These are phyloP conservation scores for Phytomonas serpens DNA, from an alignment of 208 protist species.

Conservation along the genomic window DNA sequence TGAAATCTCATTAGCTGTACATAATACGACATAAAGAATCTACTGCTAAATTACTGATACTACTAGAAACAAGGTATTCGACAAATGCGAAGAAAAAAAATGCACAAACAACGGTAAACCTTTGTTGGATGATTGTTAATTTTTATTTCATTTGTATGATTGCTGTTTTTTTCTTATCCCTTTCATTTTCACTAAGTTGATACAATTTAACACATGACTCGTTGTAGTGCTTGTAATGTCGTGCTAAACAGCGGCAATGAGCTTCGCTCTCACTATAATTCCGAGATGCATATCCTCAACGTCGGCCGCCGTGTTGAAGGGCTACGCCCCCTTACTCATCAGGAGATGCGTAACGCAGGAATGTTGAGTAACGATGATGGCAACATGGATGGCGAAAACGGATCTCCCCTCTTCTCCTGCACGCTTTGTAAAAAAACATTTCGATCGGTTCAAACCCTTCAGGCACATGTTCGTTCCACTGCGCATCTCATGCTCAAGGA, in stretches of 20 bases:
- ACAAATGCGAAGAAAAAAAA: neutral
- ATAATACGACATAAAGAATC: neutral
- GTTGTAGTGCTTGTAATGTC: constrained; percentile 71
- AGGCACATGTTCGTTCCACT: constrained; percentile 85
- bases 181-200: neutral
- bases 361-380: constrained; percentile 19
- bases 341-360: constrained; percentile 33
- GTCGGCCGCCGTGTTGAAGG: constrained; percentile 80
- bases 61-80: neutral
- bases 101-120: neutral
- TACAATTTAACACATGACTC: constrained; percentile 26
- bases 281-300: constrained; percentile 74
- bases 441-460: constrained; percentile 81
- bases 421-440: constrained; percentile 90
- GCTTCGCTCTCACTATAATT: constrained; percentile 65
- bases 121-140: neutral
- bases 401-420: constrained; percentile 65
- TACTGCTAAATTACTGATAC: neutral
- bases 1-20: neutral
- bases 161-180: neutral
- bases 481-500: constrained; percentile 88
- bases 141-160: constrained; percentile 3
- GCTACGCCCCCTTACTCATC: constrained; percentile 45
- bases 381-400: constrained; percentile 16
- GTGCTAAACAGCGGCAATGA: constrained; percentile 39